Conservation (phyloP, 2,329 filamentous ascomycete species). For the Reticulascus tulasneorum region DNA sequence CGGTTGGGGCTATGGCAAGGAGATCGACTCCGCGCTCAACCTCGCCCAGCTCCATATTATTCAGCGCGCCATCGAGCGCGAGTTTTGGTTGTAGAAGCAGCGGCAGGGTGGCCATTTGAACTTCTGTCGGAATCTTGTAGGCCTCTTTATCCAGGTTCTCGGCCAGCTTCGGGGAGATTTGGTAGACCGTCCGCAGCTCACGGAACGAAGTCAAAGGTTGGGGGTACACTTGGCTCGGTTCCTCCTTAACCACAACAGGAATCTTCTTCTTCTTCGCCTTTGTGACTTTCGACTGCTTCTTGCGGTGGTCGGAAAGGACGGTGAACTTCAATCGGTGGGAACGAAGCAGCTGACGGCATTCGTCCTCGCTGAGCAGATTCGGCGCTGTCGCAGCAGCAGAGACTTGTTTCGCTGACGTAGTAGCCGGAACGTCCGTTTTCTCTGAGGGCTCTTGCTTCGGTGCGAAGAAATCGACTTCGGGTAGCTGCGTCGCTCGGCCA, state of each 20-base stretch:
- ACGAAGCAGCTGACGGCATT: slow-evolving; percentile 70
- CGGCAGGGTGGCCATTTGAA: slow-evolving; percentile 83
- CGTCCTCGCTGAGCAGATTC: slow-evolving; percentile 57
- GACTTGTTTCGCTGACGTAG: slow-evolving; percentile 16
- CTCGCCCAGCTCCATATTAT: slow-evolving; percentile 26
- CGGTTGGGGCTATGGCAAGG: slow-evolving; percentile 85
- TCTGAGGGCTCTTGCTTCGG: slow-evolving; percentile 30
- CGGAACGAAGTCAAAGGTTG: slow-evolving; percentile 75
- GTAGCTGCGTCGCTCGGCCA: slow-evolving; percentile 29
- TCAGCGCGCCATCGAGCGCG: slow-evolving; percentile 38
- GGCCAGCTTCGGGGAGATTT: slow-evolving; percentile 68
- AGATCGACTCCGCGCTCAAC: slow-evolving; percentile 58
- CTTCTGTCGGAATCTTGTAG: slow-evolving; percentile 85
- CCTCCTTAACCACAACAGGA: slow-evolving; percentile 43
- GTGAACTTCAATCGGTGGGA: slow-evolving; percentile 84
- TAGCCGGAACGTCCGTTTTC: slow-evolving; percentile 15
- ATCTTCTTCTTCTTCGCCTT: slow-evolving; percentile 53
- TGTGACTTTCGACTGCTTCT: slow-evolving; percentile 41
- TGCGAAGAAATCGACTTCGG: slow-evolving; percentile 58
- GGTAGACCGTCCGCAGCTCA: slow-evolving; percentile 66
- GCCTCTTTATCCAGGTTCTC: slow-evolving; percentile 81
- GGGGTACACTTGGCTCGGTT: slow-evolving; percentile 65
- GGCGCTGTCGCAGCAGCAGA: slow-evolving; percentile 17
- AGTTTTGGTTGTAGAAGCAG: slow-evolving; percentile 61
- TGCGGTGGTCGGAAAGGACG: slow-evolving; percentile 55